Evolutionary conservation across 768 basidiomycete genomes (phyloP).

Genomic region (Tricholoma saponaceum): DNA sequence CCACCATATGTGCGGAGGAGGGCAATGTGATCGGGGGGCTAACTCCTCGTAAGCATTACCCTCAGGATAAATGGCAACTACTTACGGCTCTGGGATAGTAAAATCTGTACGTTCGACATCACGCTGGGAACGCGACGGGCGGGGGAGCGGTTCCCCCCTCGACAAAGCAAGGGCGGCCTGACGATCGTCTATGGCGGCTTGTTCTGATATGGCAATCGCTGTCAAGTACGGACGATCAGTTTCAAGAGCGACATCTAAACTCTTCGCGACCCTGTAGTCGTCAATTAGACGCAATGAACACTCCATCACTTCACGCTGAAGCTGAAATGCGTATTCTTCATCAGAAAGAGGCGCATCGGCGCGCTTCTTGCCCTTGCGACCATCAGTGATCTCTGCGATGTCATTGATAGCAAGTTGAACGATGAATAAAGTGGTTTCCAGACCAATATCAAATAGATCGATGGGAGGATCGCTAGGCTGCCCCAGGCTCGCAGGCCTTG

Average conservation of each 20-base stretch:
- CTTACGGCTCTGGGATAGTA: slow-evolving; percentile 5
- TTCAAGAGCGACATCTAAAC: slow-evolving; percentile 13
- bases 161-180: slow-evolving; percentile 11
- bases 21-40: too few species aligned
- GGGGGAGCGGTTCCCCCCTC: slow-evolving; percentile 7
- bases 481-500: neutral
- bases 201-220: slow-evolving; percentile 8
- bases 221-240: slow-evolving; percentile 10
- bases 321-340: slow-evolving; percentile 14
- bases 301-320: slow-evolving; percentile 11
- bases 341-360: slow-evolving; percentile 14
- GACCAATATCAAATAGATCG: slow-evolving; percentile 3
- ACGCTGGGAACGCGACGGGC: slow-evolving; percentile 13
- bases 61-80: neutral
- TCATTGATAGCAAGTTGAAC: slow-evolving; percentile 4
- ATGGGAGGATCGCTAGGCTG: neutral
- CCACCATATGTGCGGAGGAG: too few species aligned
- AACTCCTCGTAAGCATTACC: too few species aligned
- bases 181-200: slow-evolving; percentile 16
- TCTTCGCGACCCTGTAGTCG: slow-evolving; percentile 13
- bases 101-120: slow-evolving; percentile 11
- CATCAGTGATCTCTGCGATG: slow-evolving; percentile 8
- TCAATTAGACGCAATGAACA: slow-evolving; percentile 1
- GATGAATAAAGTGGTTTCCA: slow-evolving; percentile 11
- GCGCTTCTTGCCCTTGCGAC: slow-evolving; percentile 18